Evolutionary conservation across 257 asterid species (phyloP).

Genomic region (Solanum infundibuliforme): DNA sequence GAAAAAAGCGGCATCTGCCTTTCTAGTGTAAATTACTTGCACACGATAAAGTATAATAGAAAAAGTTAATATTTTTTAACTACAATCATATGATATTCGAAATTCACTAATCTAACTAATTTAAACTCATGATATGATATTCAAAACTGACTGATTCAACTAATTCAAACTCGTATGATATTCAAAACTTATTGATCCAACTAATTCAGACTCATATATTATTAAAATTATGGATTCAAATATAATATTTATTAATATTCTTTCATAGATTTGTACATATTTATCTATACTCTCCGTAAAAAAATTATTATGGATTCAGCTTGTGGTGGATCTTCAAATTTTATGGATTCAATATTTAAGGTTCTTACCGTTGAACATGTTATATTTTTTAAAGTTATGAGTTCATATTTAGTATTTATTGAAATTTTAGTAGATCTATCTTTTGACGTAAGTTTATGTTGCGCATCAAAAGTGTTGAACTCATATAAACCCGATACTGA

Average conservation of each 20-base stretch:
- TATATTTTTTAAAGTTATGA: neutral
- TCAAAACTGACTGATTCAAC: neutral
- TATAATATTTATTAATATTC: neutral
- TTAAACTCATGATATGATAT: neutral
- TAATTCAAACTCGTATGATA: neutral
- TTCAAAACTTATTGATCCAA: too few species aligned
- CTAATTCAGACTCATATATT: too few species aligned
- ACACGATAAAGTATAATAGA: neutral
- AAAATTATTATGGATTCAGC: neutral
- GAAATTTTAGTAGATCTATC: too few species aligned
- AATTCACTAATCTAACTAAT: too few species aligned
- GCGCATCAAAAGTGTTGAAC: too few species aligned
- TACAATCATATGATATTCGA: neutral
- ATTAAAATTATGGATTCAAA: neutral
- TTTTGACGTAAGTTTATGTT: too few species aligned
- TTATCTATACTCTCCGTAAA: neutral
- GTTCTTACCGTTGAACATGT: rapidly evolving
- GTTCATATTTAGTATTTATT: neutral
- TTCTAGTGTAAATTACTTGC: neutral
- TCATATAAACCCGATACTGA: too few species aligned
- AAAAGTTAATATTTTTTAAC: too few species aligned
- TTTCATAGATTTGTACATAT: neutral
- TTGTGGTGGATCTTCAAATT: neutral
- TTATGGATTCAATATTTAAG: neutral
- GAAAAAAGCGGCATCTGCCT: neutral